Evolutionary conservation across 352 stramenopile genomes (phyloP).

Genomic region (Phytopythium litorale): DNA sequence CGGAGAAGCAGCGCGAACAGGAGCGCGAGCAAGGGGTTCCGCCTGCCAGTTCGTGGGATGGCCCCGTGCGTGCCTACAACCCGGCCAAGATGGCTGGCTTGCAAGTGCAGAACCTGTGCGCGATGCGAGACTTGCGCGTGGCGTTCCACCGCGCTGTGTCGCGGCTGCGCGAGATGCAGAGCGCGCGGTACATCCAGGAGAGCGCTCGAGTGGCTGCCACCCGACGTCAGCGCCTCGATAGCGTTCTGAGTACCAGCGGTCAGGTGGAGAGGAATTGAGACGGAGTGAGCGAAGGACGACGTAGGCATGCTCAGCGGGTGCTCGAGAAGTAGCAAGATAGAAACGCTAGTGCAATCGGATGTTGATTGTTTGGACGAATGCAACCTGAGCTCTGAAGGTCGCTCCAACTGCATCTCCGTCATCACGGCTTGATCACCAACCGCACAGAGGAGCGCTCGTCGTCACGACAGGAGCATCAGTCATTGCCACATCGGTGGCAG

Average conservation of each 20-base stretch:
- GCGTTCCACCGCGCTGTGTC: slow-evolving; percentile 79
- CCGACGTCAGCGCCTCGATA: background rate
- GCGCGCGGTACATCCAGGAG: slow-evolving; percentile 54
- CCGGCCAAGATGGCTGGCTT: slow-evolving; percentile 53
- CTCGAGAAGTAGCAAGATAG: background rate
- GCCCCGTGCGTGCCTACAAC: slow-evolving; percentile 48
- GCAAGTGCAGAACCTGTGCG: slow-evolving; percentile 58
- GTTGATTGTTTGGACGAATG: background rate
- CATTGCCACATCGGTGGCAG: no score
- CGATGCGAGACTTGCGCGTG: slow-evolving; percentile 68
- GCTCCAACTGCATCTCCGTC: no score
- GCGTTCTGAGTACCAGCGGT: background rate
- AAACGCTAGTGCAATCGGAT: background rate
- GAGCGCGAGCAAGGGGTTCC: slow-evolving; percentile 41
- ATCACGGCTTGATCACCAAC: no score
- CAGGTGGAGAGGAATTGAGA: background rate
- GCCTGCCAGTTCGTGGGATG: slow-evolving; percentile 63
- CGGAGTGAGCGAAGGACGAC: no score
- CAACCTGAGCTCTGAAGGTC: no score
- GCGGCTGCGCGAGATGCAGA: slow-evolving; percentile 86
- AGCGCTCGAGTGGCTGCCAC: slow-evolving; percentile 18
- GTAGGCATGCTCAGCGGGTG: background rate
- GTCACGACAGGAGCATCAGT: no score
- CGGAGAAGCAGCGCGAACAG: slow-evolving; percentile 25
- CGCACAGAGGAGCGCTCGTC: no score